Base-by-base conservation (phyloP, 1,139 yeast genomes). In the Ogataea hybrid region DNA sequence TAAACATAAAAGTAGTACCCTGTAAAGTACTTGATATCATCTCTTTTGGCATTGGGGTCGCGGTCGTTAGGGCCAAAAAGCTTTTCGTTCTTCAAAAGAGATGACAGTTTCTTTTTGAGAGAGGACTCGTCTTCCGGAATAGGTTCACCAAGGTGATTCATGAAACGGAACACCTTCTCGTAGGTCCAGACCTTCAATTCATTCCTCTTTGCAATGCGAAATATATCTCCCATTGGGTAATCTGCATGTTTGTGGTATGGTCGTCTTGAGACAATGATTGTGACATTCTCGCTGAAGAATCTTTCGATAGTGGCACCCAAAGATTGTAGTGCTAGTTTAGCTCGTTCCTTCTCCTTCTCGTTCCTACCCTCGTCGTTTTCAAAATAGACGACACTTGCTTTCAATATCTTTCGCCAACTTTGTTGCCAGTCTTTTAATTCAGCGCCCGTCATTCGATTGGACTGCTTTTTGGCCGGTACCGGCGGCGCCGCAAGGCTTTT, bases 51-150 rank as follows among this genome's bases (percentile, higher is more conserved):
- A 51, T 73, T 76, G 15, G 95, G 94, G 61, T 90, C 97, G 52
- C 96, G 75, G 63, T 92, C 97, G 28, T 85, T 77, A 1, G 96
- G 85, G 8, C 96, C 96, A 59, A 80, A 79, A 17, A 87, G 68
- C 57, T 87, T 86, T 60, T 94, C 98, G 58, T 87, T 90, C 49
- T 80, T 80, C 52, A 90, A 73, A 51, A 92, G 70, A 44, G 81
- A 77, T 34, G 84, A 80, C 44, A 92, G 71, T 41, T 64, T 47
- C 30, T 48, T 46, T 11, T 44, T 41, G 30, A 46, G 34, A 9
- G 37, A 28, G 4, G 50, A 47, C 17, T 46, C 54, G 32, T 49
- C 55, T 17, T 53, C 56, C 9, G 58, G 58, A 5, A 57, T 47
- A 7, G 61, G 55, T 55, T 79, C 79, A 33, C 92, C 85, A 53